Conservation (phyloP, 768 basidiomycete species). For the Suillus sp. region DNA sequence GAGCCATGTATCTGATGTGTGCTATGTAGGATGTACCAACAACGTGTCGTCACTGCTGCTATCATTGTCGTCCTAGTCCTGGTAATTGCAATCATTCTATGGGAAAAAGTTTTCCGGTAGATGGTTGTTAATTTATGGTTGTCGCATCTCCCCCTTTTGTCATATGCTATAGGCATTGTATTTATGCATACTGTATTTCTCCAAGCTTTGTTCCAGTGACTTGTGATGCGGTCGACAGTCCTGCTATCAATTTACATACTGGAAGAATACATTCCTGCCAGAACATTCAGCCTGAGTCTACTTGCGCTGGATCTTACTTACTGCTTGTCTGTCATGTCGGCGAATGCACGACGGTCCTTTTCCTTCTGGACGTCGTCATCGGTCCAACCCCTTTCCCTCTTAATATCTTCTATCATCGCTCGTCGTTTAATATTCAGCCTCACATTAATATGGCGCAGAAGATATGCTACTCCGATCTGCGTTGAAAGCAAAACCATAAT, state of each 20-base stretch:
- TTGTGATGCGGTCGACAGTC: constrained; percentile 24
- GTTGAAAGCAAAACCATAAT: constrained; percentile 32
- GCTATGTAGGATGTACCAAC: constrained; percentile 89
- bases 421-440: constrained; percentile 25
- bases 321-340: constrained; percentile 32
- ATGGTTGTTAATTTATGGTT: constrained; percentile 17
- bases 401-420: constrained; percentile 19
- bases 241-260: constrained; percentile 21
- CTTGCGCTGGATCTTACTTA: constrained; percentile 13
- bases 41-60: constrained; percentile 82
- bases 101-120: constrained; percentile 68
- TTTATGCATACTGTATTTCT: constrained; percentile 31
- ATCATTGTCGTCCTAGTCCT: constrained; percentile 86
- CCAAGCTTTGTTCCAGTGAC: background rate
- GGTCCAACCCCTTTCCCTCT: constrained; percentile 25
- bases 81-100: constrained; percentile 79
- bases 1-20: constrained; percentile 30
- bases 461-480: constrained; percentile 26
- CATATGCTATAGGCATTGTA: constrained; percentile 22
- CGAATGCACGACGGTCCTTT: constrained; percentile 30
- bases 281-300: background rate
- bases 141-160: constrained; percentile 19
- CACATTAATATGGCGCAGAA: constrained; percentile 25
- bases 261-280: constrained; percentile 37
- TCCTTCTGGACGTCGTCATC: constrained; percentile 26